These are phyloP conservation scores for Candida ortonii DNA, from an alignment of 805 yeast genomes.

Conservation along the genomic window DNA sequence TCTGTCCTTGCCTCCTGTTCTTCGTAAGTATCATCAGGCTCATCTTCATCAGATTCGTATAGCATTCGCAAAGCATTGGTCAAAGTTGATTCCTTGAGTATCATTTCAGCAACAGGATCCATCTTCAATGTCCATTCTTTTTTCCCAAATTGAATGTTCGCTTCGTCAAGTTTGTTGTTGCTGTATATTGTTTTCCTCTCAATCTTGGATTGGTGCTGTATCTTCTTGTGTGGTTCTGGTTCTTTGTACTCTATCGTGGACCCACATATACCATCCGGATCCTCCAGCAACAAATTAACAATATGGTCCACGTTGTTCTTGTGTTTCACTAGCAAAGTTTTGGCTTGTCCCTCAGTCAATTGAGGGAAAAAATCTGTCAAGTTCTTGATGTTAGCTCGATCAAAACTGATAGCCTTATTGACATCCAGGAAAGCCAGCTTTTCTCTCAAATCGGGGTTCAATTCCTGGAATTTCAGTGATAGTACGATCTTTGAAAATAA, in stretches of 20 bases:
- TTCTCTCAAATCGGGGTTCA: conserved; percentile 52
- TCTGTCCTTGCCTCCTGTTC: conserved; percentile 47
- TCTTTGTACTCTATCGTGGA: conserved; percentile 32
- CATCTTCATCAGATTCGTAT: conserved; percentile 79
- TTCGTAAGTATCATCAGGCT: conserved; percentile 75
- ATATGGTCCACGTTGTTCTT: conserved; percentile 53
- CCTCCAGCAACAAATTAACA: conserved; percentile 60
- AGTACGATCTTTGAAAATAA: conserved; percentile 53
- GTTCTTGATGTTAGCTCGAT: conserved; percentile 38
- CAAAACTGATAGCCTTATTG: conserved; percentile 16
- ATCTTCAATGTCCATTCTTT: conserved; percentile 21
- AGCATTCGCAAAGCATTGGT: conserved; percentile 55
- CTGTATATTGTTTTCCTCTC: conserved; percentile 28
- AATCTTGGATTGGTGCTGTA: neutral
- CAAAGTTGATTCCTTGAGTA: conserved; percentile 55
- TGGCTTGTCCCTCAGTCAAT: conserved; percentile 45
- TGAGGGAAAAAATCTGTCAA: conserved; percentile 67
- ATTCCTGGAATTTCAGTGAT: conserved; percentile 43
- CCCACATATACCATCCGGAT: conserved; percentile 44
- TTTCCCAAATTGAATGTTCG: conserved; percentile 36
- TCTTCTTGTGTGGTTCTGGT: neutral
- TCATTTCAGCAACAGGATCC: conserved; percentile 30
- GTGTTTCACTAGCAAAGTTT: conserved; percentile 46
- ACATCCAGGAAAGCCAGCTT: conserved; percentile 45
- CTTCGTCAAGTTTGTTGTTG: conserved; percentile 29